Conservation (phyloP, 805 yeast genomes). For the Candida piceae region DNA sequence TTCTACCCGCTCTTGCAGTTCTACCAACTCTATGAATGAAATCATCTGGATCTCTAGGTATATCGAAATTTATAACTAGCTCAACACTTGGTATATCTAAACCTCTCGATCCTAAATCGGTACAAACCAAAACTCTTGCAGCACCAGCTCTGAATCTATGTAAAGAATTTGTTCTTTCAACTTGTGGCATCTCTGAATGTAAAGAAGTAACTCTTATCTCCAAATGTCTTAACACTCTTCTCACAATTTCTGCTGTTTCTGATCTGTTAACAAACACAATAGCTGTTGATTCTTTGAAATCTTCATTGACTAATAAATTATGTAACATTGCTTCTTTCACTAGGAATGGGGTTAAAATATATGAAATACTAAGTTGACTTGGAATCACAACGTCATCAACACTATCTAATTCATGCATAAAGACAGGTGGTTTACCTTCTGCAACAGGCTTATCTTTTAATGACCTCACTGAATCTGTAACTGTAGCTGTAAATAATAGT, state of each 20-base stretch:
- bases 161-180: constrained; percentile 83
- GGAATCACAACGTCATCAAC: constrained; percentile 81
- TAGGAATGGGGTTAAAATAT: constrained; percentile 75
- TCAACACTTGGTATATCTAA: constrained; percentile 80
- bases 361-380: constrained; percentile 55
- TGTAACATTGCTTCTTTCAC: constrained; percentile 87
- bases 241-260: constrained; percentile 78
- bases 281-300: constrained; percentile 60
- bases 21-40: constrained; percentile 89
- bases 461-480: constrained; percentile 85
- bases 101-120: constrained; percentile 93
- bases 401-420: constrained; percentile 69
- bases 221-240: constrained; percentile 68
- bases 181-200: constrained; percentile 93
- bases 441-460: constrained; percentile 60
- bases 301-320: constrained; percentile 57
- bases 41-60: constrained; percentile 81
- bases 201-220: constrained; percentile 82
- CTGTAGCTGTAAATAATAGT: constrained; percentile 88
- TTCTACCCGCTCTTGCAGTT: constrained; percentile 95
- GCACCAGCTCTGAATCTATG: constrained; percentile 94
- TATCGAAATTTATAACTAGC: constrained; percentile 70
- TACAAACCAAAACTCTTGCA: constrained; percentile 87
- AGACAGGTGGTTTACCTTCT: constrained; percentile 52
- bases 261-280: constrained; percentile 92